These are phyloP conservation scores for Nematodospora anomalae DNA, from an alignment of 1,139 yeast genomes.

Conservation along the genomic window DNA sequence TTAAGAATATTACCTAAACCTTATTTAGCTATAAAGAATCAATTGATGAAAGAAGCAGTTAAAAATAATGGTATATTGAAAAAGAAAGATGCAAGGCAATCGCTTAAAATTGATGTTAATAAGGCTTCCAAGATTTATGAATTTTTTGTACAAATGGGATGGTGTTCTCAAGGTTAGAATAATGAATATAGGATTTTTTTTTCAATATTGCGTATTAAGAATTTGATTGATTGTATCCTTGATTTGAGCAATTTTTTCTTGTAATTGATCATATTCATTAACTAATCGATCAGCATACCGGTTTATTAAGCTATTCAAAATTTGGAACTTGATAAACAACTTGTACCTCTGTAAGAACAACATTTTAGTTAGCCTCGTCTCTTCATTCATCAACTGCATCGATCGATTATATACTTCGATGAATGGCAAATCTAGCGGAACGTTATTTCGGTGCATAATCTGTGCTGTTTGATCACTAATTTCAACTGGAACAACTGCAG, in stretches of 20 bases:
- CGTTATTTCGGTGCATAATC: constrained; percentile 1
- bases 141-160: constrained; percentile 87
- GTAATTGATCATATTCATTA: constrained; percentile 4
- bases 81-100: constrained; percentile 79
- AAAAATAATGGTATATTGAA: constrained; percentile 82
- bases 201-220: constrained; percentile 1
- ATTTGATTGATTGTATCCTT: constrained; percentile 6
- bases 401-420: constrained; percentile 7
- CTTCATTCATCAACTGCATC: constrained; percentile 3
- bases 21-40: constrained; percentile 87
- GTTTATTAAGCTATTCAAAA: constrained; percentile 27
- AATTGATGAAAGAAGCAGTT: constrained; percentile 84
- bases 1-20: constrained; percentile 90
- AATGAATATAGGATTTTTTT: constrained; percentile 2
- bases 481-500: constrained; percentile 3
- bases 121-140: constrained; percentile 89
- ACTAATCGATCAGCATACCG: constrained; percentile 26
- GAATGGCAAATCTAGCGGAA: constrained; percentile 7
- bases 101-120: constrained; percentile 79
- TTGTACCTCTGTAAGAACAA: constrained; percentile 36
- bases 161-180: constrained; percentile 56
- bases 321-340: constrained; percentile 35
- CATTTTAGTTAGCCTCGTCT: constrained; percentile 23
- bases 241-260: constrained; percentile 6
- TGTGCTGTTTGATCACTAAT: constrained; percentile 2